phyloP scores from a whole-genome alignment of 768 basidiomycete species.

The Termitomyces sp. region DNA sequence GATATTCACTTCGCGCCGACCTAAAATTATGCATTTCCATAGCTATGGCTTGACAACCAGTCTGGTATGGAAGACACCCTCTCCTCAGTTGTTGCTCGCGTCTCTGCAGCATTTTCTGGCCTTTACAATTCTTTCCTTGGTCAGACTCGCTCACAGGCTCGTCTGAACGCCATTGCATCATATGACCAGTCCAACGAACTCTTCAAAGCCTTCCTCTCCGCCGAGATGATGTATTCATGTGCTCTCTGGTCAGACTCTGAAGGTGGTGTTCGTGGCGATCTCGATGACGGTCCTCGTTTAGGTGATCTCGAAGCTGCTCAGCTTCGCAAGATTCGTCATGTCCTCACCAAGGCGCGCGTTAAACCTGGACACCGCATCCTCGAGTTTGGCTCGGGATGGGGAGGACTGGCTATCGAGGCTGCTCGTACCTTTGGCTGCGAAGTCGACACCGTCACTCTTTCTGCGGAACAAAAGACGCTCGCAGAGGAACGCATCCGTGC shows the following conservation, averaged over 20 bases:
- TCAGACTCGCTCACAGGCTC: slow-evolving; percentile 66
- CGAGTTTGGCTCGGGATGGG: slow-evolving; percentile 95
- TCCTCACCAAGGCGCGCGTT: slow-evolving; percentile 73
- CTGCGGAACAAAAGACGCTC: slow-evolving; percentile 79
- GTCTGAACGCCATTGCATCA: slow-evolving; percentile 79
- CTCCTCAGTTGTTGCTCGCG: slow-evolving; percentile 49
- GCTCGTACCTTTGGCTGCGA: slow-evolving; percentile 70
- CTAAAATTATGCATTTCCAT: slow-evolving; percentile 2
- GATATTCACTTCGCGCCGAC: slow-evolving; percentile 1
- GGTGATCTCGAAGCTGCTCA: slow-evolving; percentile 82
- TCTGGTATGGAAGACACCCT: slow-evolving; percentile 51
- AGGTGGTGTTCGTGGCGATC: slow-evolving; percentile 72
- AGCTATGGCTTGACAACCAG: slow-evolving; percentile 70
- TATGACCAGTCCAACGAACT: slow-evolving; percentile 92
- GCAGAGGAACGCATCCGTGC: slow-evolving; percentile 79
- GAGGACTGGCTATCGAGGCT: slow-evolving; percentile 84
- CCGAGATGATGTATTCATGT: slow-evolving; percentile 95
- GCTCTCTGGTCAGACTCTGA: slow-evolving; percentile 80
- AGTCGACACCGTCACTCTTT: slow-evolving; percentile 87
- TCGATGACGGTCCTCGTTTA: slow-evolving; percentile 46
- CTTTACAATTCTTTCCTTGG: slow-evolving; percentile 69
- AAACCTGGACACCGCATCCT: slow-evolving; percentile 76
- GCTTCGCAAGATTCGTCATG: slow-evolving; percentile 75
- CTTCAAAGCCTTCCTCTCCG: slow-evolving; percentile 80
- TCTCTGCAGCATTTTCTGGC: slow-evolving; percentile 56